Evolutionary conservation across 257 asterid species (phyloP).

Genomic region (Ligustrum vulgare): DNA sequence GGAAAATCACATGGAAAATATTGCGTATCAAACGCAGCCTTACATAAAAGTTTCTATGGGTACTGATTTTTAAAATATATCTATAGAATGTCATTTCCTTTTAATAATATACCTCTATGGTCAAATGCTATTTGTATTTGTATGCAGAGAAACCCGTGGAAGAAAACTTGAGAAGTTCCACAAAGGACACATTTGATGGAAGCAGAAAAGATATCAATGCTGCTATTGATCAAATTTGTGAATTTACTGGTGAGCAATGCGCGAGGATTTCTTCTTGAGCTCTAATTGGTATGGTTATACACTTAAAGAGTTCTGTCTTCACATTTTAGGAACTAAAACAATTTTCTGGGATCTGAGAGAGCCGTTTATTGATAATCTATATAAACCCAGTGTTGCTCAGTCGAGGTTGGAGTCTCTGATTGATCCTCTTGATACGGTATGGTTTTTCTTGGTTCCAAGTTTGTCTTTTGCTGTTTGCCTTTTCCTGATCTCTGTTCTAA

Average conservation of each 20-base stretch:
- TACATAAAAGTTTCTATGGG: not conserved
- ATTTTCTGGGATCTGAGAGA: slow-evolving; percentile 95
- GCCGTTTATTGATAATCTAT: slow-evolving; percentile 76
- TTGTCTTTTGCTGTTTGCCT: not conserved
- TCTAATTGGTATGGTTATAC: slow-evolving; percentile 9
- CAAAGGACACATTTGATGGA: slow-evolving; percentile 84
- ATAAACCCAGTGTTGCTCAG: slow-evolving; percentile 78
- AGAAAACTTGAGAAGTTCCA: slow-evolving; percentile 44
- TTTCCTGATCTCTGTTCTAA: not conserved
- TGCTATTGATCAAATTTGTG: slow-evolving; percentile 81
- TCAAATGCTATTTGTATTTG: slow-evolving; percentile 21
- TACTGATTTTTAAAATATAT: not conserved
- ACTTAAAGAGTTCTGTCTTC: slow-evolving; percentile 15
- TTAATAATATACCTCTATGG: not conserved
- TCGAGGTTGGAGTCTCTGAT: slow-evolving; percentile 76
- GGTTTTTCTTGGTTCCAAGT: slow-evolving; percentile 18
- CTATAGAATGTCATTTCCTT: not conserved
- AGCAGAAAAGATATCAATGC: slow-evolving; percentile 88
- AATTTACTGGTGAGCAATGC: slow-evolving; percentile 67
- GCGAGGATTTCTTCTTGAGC: not conserved
- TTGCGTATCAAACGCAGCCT: too few species aligned
- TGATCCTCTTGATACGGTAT: slow-evolving; percentile 84
- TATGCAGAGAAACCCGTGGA: slow-evolving; percentile 53
- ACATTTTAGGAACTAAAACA: slow-evolving; percentile 68
- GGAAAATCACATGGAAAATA: too few species aligned